Base-by-base conservation (phyloP, 2,329 filamentous ascomycete species). In the Penicillium sp. region DNA sequence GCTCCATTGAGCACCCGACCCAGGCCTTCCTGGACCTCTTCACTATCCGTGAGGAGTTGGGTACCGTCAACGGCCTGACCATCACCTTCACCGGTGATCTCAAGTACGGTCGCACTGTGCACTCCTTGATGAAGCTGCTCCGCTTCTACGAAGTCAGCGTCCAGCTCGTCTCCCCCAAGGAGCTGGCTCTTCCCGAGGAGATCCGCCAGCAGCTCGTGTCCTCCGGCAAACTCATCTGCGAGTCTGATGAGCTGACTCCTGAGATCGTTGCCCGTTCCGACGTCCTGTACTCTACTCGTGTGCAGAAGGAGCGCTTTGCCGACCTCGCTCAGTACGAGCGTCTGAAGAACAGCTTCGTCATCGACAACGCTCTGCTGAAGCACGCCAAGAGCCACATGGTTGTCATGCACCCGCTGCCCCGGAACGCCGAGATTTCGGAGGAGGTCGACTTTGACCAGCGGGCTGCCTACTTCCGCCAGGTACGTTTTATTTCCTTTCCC, bases 391-490 rank as follows among this genome's bases (percentile, higher is more conserved):
- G 81, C 71, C 88, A 88, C 67, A 96, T 95, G 86, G 84, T 96
- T 58, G 89, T 99, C 58, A 85, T 99, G 85, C 94, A 99, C 76
- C 94, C 94, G 51, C 80, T 99, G 67, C 94, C 94, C 36, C 83
- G 94, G 67, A 97, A 97, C 68, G 85, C 88, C 61, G 94, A 99
- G 81, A 87, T 99, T 69, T 85, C 86, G 30, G 90, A 95, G 75
- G 94, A 99, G 78, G 91, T 99, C 44, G 94, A 99, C 75, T 96
- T 95, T 76, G 94, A 99, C 77, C 90, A 95, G 71, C 80, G 94
- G 64, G 94, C 94, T 53, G 92, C 94, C 50, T 99, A 99, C 79
- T 99, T 99, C 77, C 86, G 94, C 88, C 94, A 99, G 88, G 92
- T 96, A 77, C 85, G 89, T 82, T 55, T 47, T 33, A 20, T 16